Conservation (phyloP, 805 yeast genomes). For the Komagataella pseudopastoris region DNA sequence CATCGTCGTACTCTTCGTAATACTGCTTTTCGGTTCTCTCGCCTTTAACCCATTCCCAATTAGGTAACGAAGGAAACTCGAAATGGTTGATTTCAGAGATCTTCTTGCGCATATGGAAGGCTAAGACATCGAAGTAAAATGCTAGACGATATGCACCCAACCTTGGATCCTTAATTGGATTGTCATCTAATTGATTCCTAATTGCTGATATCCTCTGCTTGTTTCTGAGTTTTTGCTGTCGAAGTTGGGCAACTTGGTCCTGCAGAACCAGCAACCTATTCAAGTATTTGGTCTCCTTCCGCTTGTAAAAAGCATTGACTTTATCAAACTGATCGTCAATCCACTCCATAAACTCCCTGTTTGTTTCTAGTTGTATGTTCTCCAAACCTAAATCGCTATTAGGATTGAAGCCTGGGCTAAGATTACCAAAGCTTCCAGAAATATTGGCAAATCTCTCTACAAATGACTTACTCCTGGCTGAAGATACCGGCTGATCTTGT, state of each 20-base stretch:
- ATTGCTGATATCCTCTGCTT: slow-evolving; percentile 7
- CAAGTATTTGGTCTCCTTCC: slow-evolving; percentile 45
- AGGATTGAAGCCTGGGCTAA: not conserved
- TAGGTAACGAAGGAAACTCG: slow-evolving; percentile 29
- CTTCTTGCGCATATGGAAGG: slow-evolving; percentile 12
- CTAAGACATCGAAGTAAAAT: slow-evolving; percentile 3
- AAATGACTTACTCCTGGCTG: slow-evolving; percentile 11
- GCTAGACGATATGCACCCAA: not conserved
- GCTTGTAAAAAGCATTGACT: slow-evolving; percentile 47
- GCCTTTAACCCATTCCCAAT: slow-evolving; percentile 18
- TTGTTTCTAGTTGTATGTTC: slow-evolving; percentile 11
- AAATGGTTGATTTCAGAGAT: slow-evolving; percentile 17
- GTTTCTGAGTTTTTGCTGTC: slow-evolving; percentile 31
- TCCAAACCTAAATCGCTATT: not conserved
- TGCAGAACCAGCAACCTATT: slow-evolving; percentile 48
- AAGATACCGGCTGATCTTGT: not conserved
- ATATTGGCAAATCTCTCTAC: slow-evolving; percentile 9
- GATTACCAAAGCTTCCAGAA: slow-evolving; percentile 5
- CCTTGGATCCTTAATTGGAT: not conserved
- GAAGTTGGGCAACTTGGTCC: slow-evolving; percentile 53
- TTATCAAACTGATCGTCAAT: slow-evolving; percentile 45
- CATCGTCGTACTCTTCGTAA: slow-evolving; percentile 17
- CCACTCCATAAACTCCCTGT: slow-evolving; percentile 48
- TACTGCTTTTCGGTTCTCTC: slow-evolving; percentile 19
- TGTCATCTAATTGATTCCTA: not conserved